Evolutionary conservation across 129 eudicot species (phyloP).

Genomic region (Kitagawia praeruptora): DNA sequence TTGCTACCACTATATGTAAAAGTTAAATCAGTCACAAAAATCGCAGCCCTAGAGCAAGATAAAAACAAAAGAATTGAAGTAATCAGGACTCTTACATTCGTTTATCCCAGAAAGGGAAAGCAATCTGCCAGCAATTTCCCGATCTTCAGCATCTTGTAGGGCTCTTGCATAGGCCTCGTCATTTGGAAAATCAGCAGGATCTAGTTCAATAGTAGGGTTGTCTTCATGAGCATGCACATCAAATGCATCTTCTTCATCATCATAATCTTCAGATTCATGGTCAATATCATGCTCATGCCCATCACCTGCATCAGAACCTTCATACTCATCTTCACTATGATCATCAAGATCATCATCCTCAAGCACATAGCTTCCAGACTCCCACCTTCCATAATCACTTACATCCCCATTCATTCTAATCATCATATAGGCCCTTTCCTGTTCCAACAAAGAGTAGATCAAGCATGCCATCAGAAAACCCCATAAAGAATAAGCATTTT

Average conservation of each 20-base stretch:
- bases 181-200: slow-evolving; percentile 62
- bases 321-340: slow-evolving; percentile 44
- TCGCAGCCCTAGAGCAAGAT: not conserved
- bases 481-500: not conserved
- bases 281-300: slow-evolving; percentile 25
- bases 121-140: slow-evolving; percentile 87
- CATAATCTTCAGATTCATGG: slow-evolving; percentile 34
- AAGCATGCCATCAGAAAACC: not conserved
- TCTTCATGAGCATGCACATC: slow-evolving; percentile 66
- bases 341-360: slow-evolving; percentile 46
- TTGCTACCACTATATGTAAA: slow-evolving; percentile 42
- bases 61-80: not conserved
- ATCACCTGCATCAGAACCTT: slow-evolving; percentile 35
- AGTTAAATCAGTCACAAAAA: slow-evolving; percentile 11
- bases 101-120: slow-evolving; percentile 70
- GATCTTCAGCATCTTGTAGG: slow-evolving; percentile 90
- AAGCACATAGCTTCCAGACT: slow-evolving; percentile 44
- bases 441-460: slow-evolving; percentile 12
- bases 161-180: slow-evolving; percentile 96
- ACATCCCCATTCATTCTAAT: slow-evolving; percentile 54
- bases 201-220: slow-evolving; percentile 36
- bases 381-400: slow-evolving; percentile 80
- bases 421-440: slow-evolving; percentile 99
- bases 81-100: slow-evolving; percentile 37
- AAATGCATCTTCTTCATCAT: slow-evolving; percentile 65